Conservation (phyloP, 768 basidiomycete genomes). For the Agaricus blazei region DNA sequence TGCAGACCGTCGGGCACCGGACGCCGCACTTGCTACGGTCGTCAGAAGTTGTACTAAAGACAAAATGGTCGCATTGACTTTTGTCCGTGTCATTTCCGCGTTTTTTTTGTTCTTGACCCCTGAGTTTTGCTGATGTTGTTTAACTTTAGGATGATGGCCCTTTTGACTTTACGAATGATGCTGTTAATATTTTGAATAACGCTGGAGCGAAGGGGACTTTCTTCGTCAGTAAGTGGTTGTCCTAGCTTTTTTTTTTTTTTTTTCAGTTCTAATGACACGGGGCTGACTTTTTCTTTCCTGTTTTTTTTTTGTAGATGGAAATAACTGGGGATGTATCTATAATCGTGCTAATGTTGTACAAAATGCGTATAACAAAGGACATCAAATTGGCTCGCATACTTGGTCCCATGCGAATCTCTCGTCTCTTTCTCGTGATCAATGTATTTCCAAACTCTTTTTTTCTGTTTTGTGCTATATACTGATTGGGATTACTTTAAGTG, state of each 20-base stretch:
- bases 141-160: constrained; percentile 16
- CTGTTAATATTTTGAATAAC: constrained; percentile 22
- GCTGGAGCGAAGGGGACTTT: constrained; percentile 34
- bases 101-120: not conserved
- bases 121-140: too few species aligned
- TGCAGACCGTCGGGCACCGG: not conserved
- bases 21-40: not conserved
- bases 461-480: not conserved
- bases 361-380: constrained; percentile 34
- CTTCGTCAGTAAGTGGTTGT: constrained; percentile 29
- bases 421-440: constrained; percentile 24
- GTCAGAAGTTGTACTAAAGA: not conserved
- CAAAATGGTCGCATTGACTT: not conserved
- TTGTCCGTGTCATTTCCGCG: not conserved
- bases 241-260: too few species aligned
- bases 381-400: constrained; percentile 44
- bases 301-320: constrained; percentile 22
- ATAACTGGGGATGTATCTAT: constrained; percentile 38
- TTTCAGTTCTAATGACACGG: not conserved
- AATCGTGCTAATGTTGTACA: constrained; percentile 21
- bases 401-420: constrained; percentile 38
- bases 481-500: constrained; percentile 17
- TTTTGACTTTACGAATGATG: constrained; percentile 21
- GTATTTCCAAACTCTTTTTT: constrained; percentile 13
- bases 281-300: not conserved